A percentile compares a stretch with the other conserved stretches of the same genome.
Conservation (phyloP, 2,329 filamentous ascomycete genomes). For the Shiraia sp. region DNA sequence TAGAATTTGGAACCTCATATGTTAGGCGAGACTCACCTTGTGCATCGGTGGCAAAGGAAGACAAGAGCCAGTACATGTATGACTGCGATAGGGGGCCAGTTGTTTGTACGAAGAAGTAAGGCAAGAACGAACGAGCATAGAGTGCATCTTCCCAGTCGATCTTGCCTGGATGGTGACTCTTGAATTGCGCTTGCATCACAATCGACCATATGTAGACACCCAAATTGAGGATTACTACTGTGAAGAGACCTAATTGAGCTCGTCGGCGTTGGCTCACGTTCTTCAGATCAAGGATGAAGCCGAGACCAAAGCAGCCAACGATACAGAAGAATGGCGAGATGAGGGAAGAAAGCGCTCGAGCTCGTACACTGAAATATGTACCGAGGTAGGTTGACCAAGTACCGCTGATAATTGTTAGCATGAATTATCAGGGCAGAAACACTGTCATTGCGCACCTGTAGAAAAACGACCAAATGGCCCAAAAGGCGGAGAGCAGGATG, state of each 20-base stretch:
- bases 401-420: constrained; percentile 31
- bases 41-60: constrained; percentile 33
- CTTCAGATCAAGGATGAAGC: constrained; percentile 67
- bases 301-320: constrained; percentile 54
- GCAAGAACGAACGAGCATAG: constrained; percentile 51
- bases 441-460: too few relatives aligned
- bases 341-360: constrained; percentile 51
- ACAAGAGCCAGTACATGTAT: constrained; percentile 40
- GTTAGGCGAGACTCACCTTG: constrained; percentile 12
- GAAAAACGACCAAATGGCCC: constrained; percentile 55
- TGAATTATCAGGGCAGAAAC: too few relatives aligned
- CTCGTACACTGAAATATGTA: constrained; percentile 51
- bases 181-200: constrained; percentile 51
- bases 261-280: constrained; percentile 60
- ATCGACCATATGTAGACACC: constrained; percentile 58
- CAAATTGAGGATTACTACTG: constrained; percentile 51
- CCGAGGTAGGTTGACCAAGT: constrained; percentile 53
- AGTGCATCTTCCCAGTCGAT: constrained; percentile 53
- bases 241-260: constrained; percentile 52
- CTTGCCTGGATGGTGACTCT: constrained; percentile 44
- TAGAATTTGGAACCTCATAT: background rate
- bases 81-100: constrained; percentile 40
- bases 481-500: constrained; percentile 46
- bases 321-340: constrained; percentile 57
- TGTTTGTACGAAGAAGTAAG: constrained; percentile 55